Evolutionary conservation across 768 basidiomycete genomes (phyloP).

Genomic region (Russula virescens): DNA sequence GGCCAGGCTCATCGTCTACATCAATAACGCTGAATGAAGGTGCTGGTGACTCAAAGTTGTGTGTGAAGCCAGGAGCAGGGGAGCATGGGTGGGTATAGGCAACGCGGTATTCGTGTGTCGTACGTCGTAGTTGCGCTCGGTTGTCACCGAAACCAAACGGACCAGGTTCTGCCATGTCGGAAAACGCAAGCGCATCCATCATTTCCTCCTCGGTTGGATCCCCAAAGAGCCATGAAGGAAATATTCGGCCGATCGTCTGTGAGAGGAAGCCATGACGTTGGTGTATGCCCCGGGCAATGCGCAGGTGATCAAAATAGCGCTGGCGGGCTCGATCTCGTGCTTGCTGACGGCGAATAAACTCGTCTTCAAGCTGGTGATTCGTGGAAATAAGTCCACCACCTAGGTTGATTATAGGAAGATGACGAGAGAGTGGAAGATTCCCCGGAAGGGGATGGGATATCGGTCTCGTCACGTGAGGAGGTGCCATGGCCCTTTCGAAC

Average conservation of each 20-base stretch:
- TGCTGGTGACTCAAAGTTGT: slow-evolving; percentile 49
- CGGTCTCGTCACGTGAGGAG: slow-evolving; percentile 23
- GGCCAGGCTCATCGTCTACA: slow-evolving; percentile 35
- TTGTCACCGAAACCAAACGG: slow-evolving; percentile 4
- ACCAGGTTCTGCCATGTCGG: slow-evolving; percentile 10
- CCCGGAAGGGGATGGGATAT: slow-evolving; percentile 30
- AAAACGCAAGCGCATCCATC: slow-evolving; percentile 21
- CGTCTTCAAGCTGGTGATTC: slow-evolving; percentile 27
- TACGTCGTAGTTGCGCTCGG: not conserved
- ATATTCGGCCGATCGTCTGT: slow-evolving; percentile 13
- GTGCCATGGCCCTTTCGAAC: slow-evolving; percentile 39
- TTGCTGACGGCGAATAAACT: slow-evolving; percentile 16
- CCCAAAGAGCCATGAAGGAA: slow-evolving; percentile 22
- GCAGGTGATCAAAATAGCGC: slow-evolving; percentile 14
- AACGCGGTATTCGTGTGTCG: slow-evolving; percentile 43
- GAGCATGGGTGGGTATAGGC: slow-evolving; percentile 60
- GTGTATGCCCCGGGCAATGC: slow-evolving; percentile 13
- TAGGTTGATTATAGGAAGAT: slow-evolving; percentile 54
- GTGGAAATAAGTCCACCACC: slow-evolving; percentile 57
- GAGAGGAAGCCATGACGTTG: slow-evolving; percentile 21
- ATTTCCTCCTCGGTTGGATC: slow-evolving; percentile 22
- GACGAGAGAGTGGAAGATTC: slow-evolving; percentile 48
- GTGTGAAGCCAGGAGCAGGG: slow-evolving; percentile 58
- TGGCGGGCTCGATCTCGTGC: slow-evolving; percentile 15
- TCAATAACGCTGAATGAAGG: slow-evolving; percentile 43